These are phyloP conservation scores for Trichophyton simii DNA, from an alignment of 2,329 filamentous ascomycete genomes.

Conservation along the genomic window DNA sequence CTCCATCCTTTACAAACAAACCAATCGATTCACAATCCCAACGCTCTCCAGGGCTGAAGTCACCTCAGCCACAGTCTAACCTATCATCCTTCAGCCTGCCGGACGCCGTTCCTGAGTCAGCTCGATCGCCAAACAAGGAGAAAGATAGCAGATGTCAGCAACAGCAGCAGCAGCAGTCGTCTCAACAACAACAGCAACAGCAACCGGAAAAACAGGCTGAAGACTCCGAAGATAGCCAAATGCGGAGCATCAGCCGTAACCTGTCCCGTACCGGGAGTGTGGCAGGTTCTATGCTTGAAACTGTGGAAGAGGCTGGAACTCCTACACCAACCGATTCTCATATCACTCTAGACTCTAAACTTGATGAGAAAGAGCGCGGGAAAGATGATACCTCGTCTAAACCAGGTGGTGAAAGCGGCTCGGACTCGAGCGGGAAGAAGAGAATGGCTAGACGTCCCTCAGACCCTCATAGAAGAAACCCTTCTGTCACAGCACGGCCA, in stretches of 20 bases:
- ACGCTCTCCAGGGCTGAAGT: neutral
- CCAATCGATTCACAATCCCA: neutral
- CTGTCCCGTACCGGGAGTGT: constrained; percentile 49
- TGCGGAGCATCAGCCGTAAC: constrained; percentile 34
- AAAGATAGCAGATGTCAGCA: constrained; percentile 22
- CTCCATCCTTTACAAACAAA: neutral
- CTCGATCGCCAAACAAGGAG: neutral
- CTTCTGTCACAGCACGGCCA: constrained; percentile 34
- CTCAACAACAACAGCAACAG: neutral
- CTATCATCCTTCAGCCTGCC: neutral
- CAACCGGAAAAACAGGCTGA: constrained; percentile 8
- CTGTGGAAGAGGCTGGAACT: constrained; percentile 79
- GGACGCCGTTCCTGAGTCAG: neutral
- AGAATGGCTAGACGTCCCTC: constrained; percentile 15
- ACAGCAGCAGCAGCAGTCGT: neutral
- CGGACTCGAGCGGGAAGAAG: constrained; percentile 37
- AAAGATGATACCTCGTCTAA: constrained; percentile 21
- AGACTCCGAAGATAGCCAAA: constrained; percentile 13
- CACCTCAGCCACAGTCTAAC: neutral
- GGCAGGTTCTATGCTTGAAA: constrained; percentile 59
- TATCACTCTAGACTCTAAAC: constrained; percentile 26
- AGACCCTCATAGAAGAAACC: constrained; percentile 21
- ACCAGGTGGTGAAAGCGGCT: constrained; percentile 47
- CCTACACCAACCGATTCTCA: constrained; percentile 42
- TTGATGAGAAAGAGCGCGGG: constrained; percentile 12